Conservation (phyloP, 2,329 filamentous ascomycete genomes). For the Gyromitra esculenta region DNA sequence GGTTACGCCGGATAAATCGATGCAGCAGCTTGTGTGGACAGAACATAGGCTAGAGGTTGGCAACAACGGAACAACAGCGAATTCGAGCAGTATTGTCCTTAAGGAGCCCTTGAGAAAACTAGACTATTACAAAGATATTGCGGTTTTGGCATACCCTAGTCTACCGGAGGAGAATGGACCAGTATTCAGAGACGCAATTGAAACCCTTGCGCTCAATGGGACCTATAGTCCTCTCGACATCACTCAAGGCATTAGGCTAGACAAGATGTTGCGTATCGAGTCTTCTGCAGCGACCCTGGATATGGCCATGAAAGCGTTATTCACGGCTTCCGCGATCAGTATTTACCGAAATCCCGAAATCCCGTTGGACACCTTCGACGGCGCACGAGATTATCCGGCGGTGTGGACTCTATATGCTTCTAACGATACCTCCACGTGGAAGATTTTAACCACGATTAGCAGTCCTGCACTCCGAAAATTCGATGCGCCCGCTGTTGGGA, state of each 20-base stretch:
- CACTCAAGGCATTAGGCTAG: constrained; percentile 25
- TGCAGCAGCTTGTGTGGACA: constrained; percentile 29
- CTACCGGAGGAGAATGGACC: constrained; percentile 17
- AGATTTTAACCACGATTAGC: constrained; percentile 10
- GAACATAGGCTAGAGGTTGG: constrained; percentile 16
- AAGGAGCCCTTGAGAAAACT: constrained; percentile 28
- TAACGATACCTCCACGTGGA: constrained; percentile 27
- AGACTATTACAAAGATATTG: constrained; percentile 27
- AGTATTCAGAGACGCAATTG: constrained; percentile 19
- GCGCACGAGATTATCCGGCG: constrained; percentile 21
- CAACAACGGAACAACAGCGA: constrained; percentile 1
- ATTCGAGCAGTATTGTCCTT: constrained; percentile 2
- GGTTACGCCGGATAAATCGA: constrained; percentile 26
- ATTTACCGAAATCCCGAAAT: constrained; percentile 28
- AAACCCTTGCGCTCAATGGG: constrained; percentile 11
- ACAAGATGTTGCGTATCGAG: constrained; percentile 24
- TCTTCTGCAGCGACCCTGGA: constrained; percentile 14
- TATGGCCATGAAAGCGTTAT: constrained; percentile 23
- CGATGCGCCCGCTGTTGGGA: constrained; percentile 21
- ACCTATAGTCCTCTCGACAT: constrained; percentile 11
- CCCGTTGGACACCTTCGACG: constrained; percentile 24
- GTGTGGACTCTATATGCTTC: constrained; percentile 29
- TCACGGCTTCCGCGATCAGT: constrained; percentile 23
- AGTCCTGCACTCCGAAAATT: constrained; percentile 26
- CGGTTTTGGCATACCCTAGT: constrained; percentile 12